A percentile compares a stretch with the other conserved stretches of the same genome.
Evolutionary conservation across 768 basidiomycete species (phyloP).

Genomic region (Tephrocybe sp.): DNA sequence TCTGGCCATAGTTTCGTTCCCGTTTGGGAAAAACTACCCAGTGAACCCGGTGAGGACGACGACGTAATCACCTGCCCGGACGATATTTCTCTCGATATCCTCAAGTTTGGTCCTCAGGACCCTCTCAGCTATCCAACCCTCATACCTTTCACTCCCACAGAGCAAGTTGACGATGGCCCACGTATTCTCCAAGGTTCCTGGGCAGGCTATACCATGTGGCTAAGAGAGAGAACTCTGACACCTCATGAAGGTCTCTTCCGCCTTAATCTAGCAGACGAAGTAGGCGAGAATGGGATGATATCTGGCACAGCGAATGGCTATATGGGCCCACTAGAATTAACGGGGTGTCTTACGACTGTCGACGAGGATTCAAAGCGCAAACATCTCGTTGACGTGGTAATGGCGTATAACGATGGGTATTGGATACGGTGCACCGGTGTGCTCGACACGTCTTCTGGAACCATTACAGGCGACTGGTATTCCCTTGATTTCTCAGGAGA

Average conservation of each 20-base stretch:
- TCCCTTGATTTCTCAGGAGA: neutral
- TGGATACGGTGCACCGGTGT: slow-evolving; percentile 2
- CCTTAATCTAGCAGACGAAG: neutral
- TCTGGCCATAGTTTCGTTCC: neutral
- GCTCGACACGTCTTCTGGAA: neutral
- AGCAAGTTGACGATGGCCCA: neutral
- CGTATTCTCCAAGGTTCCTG: neutral
- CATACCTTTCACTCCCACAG: neutral
- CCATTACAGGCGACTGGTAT: slow-evolving; percentile 2
- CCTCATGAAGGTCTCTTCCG: neutral
- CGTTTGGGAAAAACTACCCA: neutral
- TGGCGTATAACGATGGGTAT: slow-evolving; percentile 1
- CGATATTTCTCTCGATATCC: neutral
- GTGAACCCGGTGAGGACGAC: neutral
- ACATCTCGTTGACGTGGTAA: neutral
- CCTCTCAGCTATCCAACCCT: neutral
- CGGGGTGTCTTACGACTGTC: neutral
- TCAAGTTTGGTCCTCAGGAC: neutral
- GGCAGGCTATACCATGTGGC: slow-evolving; percentile 2
- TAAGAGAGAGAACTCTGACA: too few species aligned
- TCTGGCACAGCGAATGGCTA: neutral
- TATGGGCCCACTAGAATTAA: neutral
- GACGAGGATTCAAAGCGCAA: neutral
- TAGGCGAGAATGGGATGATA: neutral
- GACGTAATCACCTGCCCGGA: neutral